Conservation (phyloP, 1,139 yeast species). For the Debaryomyces fabryi region DNA sequence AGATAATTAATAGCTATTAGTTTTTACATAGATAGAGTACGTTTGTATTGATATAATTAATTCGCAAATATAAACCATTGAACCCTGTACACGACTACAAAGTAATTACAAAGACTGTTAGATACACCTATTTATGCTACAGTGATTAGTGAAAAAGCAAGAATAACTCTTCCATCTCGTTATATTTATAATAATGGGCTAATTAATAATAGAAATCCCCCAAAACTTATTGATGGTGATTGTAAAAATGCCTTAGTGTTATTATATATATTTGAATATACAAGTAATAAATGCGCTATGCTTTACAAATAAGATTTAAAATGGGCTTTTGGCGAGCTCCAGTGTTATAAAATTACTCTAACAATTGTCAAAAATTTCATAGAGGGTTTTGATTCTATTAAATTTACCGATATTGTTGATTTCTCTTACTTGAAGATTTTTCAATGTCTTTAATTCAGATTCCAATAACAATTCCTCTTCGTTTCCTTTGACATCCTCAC, state of each 20-base stretch:
- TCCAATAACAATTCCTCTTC: conserved; percentile 75
- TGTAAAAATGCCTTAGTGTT: too few relatives aligned
- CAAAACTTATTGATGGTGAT: too few relatives aligned
- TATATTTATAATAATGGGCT: too few relatives aligned
- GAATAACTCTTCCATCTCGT: background rate
- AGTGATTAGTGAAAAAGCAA: too few relatives aligned
- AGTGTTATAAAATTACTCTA: conserved; percentile 1
- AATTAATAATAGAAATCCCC: too few relatives aligned
- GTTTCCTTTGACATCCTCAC: conserved; percentile 88
- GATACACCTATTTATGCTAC: too few relatives aligned
- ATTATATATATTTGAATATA: background rate
- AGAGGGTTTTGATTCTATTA: conserved; percentile 54
- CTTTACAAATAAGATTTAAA: background rate
- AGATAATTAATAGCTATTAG: background rate
- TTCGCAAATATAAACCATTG: background rate
- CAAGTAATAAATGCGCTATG: background rate
- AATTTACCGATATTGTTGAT: conserved; percentile 55
- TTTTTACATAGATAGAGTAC: background rate
- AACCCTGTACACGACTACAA: background rate
- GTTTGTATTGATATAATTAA: background rate
- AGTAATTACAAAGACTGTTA: too few relatives aligned
- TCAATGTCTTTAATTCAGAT: conserved; percentile 73
- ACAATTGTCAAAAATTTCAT: conserved; percentile 51
- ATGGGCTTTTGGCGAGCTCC: background rate
- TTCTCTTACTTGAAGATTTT: conserved; percentile 60